Base-by-base conservation (phyloP, 139 green algal species). In the Picochlorum sp. region DNA sequence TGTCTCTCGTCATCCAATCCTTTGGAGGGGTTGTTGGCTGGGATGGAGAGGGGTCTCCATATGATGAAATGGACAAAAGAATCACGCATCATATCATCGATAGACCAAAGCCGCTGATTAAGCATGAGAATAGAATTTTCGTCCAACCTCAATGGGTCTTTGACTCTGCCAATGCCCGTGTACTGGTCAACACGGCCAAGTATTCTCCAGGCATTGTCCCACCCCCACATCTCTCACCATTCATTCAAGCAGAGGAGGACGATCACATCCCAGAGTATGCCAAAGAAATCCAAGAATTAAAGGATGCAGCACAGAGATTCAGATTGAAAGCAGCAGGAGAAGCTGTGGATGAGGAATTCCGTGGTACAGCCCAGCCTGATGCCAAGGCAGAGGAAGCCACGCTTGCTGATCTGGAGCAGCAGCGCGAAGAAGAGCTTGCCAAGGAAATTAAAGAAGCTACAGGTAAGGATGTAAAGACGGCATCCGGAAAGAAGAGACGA, bases 81-180 rank as follows among this genome's bases (percentile, higher is more conserved):
- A 95, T 99, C 70, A 99, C 92, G 0, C 92, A 99, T 70, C 82
- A 95, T 71, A 78, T 87, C 24, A 38, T 68, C 18, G 60, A 78
- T 41, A 15, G 74, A 2, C 66, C 70, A 44, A 38, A 16, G 16
- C 21, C 57, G 15, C 7, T 30, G n/a, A 34, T n/a, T 7, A 24
- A 65, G 20, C 21, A 30, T 6, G 21, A 20, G 0, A 55, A 52
- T 34, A 79, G 93, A 13, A 71, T 92, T 59, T 99, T 97, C 65
- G 83, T 99, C 30, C 89, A 97, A 77, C 94, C 94, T 30, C 94
- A 99, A 87, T 99, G 94, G 94, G 81, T 96, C 38, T 89, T 95
- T 57, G 94, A 99, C 86, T 82, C 66, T 47, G 82, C 83, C 65
- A 98, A 98, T 85, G 89, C 80, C 24, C 44, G 76, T n/a, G 76